phyloP scores from a whole-genome alignment of 352 stramenopile genomes.

The Phytophthora sansomeana region DNA sequence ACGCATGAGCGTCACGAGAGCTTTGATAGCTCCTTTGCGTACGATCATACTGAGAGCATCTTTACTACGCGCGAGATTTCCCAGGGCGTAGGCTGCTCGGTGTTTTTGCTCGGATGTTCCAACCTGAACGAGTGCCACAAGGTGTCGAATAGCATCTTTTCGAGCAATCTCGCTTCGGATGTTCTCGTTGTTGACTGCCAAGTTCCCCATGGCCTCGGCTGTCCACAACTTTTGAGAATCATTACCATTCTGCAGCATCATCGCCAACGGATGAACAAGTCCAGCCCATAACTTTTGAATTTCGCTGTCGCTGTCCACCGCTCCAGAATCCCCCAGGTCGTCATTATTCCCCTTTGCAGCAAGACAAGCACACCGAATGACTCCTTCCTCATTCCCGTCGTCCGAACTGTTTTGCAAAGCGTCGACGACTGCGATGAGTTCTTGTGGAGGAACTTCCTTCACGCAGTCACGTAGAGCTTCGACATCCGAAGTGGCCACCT shows the following conservation, averaged over 20 bases:
- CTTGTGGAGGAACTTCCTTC: not conserved
- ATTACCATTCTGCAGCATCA: not conserved
- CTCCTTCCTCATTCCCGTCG: not conserved
- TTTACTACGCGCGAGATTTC: slow-evolving; percentile 9
- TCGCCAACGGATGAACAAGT: not conserved
- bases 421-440: not conserved
- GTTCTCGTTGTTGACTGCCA: not conserved
- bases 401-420: not conserved
- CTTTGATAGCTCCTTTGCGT: slow-evolving; percentile 6
- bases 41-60: slow-evolving; percentile 7
- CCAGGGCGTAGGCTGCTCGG: slow-evolving; percentile 9
- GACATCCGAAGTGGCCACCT: not conserved
- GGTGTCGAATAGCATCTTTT: not conserved
- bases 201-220: not conserved
- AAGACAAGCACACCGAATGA: slow-evolving; percentile 6
- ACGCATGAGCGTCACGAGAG: not conserved
- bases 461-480: slow-evolving; percentile 4
- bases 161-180: slow-evolving; percentile 1
- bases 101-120: slow-evolving; percentile 16
- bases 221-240: slow-evolving; percentile 7
- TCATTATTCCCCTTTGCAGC: not conserved
- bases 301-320: not conserved
- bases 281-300: not conserved
- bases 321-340: not conserved
- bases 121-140: slow-evolving; percentile 28